Evolutionary conservation across 75 land plant genomes (phyloP), one percentile per base, ranked within the genome.

Genomic region (Adiantum capillusveneris): DNA sequence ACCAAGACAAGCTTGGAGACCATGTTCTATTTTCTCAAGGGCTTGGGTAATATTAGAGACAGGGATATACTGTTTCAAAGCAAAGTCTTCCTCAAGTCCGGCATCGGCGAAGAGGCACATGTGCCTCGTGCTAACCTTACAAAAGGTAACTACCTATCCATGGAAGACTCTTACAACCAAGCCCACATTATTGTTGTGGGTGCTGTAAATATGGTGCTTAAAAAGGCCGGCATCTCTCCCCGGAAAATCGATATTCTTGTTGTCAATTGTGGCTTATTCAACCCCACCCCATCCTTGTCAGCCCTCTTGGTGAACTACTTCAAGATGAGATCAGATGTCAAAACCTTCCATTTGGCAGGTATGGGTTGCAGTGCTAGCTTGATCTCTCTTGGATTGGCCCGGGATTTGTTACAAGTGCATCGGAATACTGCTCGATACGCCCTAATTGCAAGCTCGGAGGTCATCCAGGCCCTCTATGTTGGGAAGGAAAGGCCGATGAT

Each of bases 341-440:
- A 74, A 60, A 65, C 65, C 30, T 84, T 66, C 59, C 81, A 77
- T 56, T 66, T 84, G 5, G 29, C 74, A 0, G 87, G 87, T 28
- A 84, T 84, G 87, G 87, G 87, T 0, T 84, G 86, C 68, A 72
- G 79, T 53, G 80, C 86, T 0, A 79, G 71, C 31, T 45, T 83
- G 31, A 58, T 83, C 11, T 44, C 71, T 1, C 18, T 83, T 7
- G 65, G 70, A 29, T 12, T 83, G 17, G 79, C 74, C 3, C 44
- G 55, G 11, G 71, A 67, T 46, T 16, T 84, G 31, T 67, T 81
- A 29, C 50, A 62, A 30, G 64, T 58, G 22, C 17, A 56, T 21
- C 43, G 43, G 43, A 9, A 14, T 14, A 9, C 12, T 14, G 43
- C 43, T 14, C 43, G 43, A 9, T 41, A 41, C 43, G 43, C 43